Evolutionary conservation across 139 green algal species (phyloP).

Genomic region (Desmodesmus armatus): DNA sequence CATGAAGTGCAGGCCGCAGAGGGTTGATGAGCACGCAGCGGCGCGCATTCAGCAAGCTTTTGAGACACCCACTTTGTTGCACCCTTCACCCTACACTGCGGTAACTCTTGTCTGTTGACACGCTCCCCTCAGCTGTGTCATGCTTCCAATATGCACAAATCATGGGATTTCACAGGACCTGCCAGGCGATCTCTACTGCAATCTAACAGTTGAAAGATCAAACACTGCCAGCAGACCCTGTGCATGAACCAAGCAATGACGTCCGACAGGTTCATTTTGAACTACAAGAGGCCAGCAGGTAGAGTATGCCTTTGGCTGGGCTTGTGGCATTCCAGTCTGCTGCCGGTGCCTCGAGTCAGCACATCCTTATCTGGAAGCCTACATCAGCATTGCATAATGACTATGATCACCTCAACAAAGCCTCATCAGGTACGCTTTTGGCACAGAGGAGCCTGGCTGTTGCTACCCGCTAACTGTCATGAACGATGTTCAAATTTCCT

Average conservation of each 20-base stretch:
- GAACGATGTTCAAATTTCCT: not conserved
- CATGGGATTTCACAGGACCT: constrained; percentile 63
- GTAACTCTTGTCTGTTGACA: constrained; percentile 50
- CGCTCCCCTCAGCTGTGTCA: constrained; percentile 55
- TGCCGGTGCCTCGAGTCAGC: not conserved
- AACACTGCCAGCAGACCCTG: no score
- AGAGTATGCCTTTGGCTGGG: no score
- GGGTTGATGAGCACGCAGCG: constrained; percentile 58
- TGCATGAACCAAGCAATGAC: constrained; percentile 38
- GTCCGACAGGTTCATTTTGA: not conserved
- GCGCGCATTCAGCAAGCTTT: not conserved
- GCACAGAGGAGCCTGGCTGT: not conserved
- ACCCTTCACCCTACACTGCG: no score
- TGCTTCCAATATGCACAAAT: constrained; percentile 73
- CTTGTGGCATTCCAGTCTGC: not conserved
- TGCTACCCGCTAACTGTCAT: not conserved
- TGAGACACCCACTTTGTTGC: not conserved
- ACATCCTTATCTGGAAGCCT: not conserved
- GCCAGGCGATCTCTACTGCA: no score
- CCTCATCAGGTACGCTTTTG: not conserved
- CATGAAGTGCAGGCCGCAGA: constrained; percentile 72
- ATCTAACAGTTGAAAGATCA: no score
- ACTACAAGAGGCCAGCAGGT: no score
- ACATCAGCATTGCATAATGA: not conserved
- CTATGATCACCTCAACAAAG: not conserved